Base-by-base conservation (phyloP, 257 asterid species). In the Nicotiana otophora region DNA sequence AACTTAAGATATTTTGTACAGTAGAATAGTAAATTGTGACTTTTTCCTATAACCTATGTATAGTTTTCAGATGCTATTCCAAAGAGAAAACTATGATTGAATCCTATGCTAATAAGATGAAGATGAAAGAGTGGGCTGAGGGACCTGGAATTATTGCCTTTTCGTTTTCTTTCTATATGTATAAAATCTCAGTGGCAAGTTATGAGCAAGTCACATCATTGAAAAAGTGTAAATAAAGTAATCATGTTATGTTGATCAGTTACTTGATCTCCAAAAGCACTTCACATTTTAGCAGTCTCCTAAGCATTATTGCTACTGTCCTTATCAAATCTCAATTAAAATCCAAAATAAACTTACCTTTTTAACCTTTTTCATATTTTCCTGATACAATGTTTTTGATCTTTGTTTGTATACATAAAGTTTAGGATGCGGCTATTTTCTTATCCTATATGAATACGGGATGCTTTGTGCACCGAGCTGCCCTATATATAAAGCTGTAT, bases 181-280 rank as follows among this genome's bases (percentile, higher is more conserved):
- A 6, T 74, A 51, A 74, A 74, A 26, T 10, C 33, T 30, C 2
- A 48, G 68, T 77, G 85, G 75, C 42, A 83, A 81, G 33, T 81
- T 74, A 62, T 69, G 54, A 69, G 51, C 60, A 58, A 55, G 83
- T 77, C 78, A 12, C 78, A 51, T 78, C 72, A 60, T 17, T 74
- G 51, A 7, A 82, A 83, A 62, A 79, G 28, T 61, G 72, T 42
- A 7, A 82, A 81, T 75, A 83, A 79, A 79, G 30, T 39, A 79
- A 62, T 79, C 82, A 79, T 62, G 67, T 20, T 23, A 79, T 79
- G 11, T 26, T 64, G 23, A 81, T 81, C 83, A 81, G 65, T 81
- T 48, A 54, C 12, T 64, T 60, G 77, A 81, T 81, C 48, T 69
- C 31, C 31, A 64, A 63, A 64, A 81, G 65, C 77, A 64, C 65